A percentile compares a stretch with the other conserved stretches of the same genome.
These are phyloP conservation scores for Sclerotinia sclerotiorum DNA, from an alignment of 2,329 filamentous ascomycete genomes.

Conservation along the genomic window DNA sequence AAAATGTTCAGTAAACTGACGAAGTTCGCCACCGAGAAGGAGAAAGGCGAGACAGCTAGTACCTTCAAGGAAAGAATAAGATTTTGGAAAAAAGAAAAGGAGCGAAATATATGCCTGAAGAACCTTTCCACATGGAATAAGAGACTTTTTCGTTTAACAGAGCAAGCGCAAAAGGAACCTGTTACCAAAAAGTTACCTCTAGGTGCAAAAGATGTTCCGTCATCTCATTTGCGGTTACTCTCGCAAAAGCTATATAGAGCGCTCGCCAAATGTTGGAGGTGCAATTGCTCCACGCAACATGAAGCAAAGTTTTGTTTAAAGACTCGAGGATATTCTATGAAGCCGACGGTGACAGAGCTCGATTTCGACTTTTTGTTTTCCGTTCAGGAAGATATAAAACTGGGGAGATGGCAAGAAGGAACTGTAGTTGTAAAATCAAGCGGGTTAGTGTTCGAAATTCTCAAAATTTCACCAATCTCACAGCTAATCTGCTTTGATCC, in stretches of 20 bases:
- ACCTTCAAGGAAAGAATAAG: slow-evolving; percentile 11
- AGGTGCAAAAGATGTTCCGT: not conserved
- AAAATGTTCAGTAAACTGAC: slow-evolving; percentile 3
- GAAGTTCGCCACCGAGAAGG: not conserved
- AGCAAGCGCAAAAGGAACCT: slow-evolving; percentile 8
- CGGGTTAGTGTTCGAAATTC: not conserved
- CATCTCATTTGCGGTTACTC: not conserved
- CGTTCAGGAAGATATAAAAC: slow-evolving; percentile 1
- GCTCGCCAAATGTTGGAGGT: not conserved
- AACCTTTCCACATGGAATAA: slow-evolving; percentile 11
- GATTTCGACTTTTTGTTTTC: slow-evolving; percentile 14
- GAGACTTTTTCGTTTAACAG: slow-evolving; percentile 1
- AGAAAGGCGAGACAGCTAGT: not conserved
- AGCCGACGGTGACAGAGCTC: not conserved
- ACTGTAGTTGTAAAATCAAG: slow-evolving; percentile 1
- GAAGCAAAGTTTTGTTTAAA: slow-evolving; percentile 15
- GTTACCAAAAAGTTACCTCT: not conserved
- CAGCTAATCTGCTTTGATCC: not conserved
- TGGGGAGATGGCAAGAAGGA: slow-evolving; percentile 16
- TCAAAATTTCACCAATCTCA: not conserved
- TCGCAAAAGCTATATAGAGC: slow-evolving; percentile 9
- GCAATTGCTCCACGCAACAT: slow-evolving; percentile 4
- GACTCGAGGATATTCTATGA: not conserved
- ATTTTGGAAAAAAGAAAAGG: slow-evolving; percentile 18
- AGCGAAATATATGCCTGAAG: not conserved